Percentiles rank a stretch among this genome's conserved stretches.
phyloP scores from a whole-genome alignment of 805 yeast species.

The Candida schatavii region DNA sequence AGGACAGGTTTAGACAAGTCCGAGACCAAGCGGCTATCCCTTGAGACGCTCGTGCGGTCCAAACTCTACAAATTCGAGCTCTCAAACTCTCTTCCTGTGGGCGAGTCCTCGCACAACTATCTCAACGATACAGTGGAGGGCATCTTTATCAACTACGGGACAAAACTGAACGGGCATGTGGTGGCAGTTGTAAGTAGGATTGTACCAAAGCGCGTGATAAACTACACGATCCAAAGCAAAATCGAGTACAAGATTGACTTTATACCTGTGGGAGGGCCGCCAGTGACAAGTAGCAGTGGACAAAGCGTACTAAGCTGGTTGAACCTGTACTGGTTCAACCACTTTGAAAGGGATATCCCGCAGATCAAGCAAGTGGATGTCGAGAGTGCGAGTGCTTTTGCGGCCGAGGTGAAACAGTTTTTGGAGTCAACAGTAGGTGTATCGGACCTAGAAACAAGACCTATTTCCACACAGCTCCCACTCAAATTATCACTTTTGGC shows the following conservation, averaged over 20 bases:
- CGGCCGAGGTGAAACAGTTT: conserved; percentile 14
- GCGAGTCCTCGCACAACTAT: conserved; percentile 12
- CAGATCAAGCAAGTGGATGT: conserved; percentile 13
- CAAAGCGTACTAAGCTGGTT: conserved; percentile 6
- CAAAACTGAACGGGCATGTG: conserved; percentile 17
- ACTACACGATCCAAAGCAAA: conserved; percentile 25
- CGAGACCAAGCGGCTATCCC: no score
- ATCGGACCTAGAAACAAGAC: no score
- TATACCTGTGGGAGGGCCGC: conserved; percentile 6
- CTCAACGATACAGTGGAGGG: conserved; percentile 25
- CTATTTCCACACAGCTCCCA: background rate
- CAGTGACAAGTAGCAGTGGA: background rate
- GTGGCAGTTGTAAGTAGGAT: conserved; percentile 22
- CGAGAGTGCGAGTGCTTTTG: conserved; percentile 10
- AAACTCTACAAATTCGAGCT: conserved; percentile 20
- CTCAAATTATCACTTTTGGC: conserved; percentile 2
- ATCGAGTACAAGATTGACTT: conserved; percentile 24
- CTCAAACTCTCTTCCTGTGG: conserved; percentile 11
- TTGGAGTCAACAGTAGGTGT: conserved; percentile 7
- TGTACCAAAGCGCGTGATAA: conserved; percentile 24
- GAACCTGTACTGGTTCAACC: conserved; percentile 20
- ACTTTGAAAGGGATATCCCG: conserved; percentile 16
- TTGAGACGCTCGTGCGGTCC: conserved; percentile 16
- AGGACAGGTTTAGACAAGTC: background rate
- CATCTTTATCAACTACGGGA: conserved; percentile 23